Percentiles rank a stretch among this genome's conserved stretches.
Conservation (phyloP, 1,284 basidiomycete species). For the Apiotrichum sp. region DNA sequence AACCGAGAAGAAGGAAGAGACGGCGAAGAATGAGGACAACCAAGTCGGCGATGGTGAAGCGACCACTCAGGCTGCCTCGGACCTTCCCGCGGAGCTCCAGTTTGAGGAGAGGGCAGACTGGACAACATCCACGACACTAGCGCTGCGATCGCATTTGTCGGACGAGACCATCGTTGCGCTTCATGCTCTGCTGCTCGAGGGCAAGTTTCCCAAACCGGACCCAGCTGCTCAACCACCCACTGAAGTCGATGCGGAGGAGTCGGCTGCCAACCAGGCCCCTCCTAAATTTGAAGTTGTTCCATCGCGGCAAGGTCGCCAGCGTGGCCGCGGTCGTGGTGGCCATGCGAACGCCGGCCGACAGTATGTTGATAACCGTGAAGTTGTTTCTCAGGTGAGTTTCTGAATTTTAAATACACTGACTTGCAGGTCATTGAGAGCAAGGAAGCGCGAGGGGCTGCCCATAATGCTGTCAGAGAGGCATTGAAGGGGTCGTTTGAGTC, state of each 20-base stretch:
- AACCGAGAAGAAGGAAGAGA: constrained; percentile 6
- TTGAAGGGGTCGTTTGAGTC: constrained; percentile 80
- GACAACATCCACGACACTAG: constrained; percentile 57
- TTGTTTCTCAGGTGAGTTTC: constrained; percentile 64
- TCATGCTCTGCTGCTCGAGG: constrained; percentile 68
- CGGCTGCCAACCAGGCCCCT: constrained; percentile 20
- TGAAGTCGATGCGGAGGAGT: constrained; percentile 26
- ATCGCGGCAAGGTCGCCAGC: too few relatives aligned
- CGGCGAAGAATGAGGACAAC: constrained; percentile 4
- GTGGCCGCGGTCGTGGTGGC: constrained; percentile 16
- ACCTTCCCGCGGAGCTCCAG: constrained; percentile 22
- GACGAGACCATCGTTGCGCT: constrained; percentile 58
- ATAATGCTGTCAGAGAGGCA: constrained; percentile 70
- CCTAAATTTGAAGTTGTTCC: too few relatives aligned
- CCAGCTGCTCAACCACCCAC: too few relatives aligned
- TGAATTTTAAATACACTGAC: constrained; percentile 6
- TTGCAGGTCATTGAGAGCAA: constrained; percentile 73
- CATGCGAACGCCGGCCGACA: constrained; percentile 16
- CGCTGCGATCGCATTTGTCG: constrained; percentile 60
- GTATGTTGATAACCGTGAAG: constrained; percentile 58
- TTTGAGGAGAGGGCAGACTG: constrained; percentile 52
- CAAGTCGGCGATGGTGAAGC: background rate
- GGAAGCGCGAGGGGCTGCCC: constrained; percentile 70
- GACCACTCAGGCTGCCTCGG: background rate
- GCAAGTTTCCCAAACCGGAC: constrained; percentile 54